Conservation (phyloP, 2,329 filamentous ascomycete genomes). For the Pseudogymnoascus sp. region DNA sequence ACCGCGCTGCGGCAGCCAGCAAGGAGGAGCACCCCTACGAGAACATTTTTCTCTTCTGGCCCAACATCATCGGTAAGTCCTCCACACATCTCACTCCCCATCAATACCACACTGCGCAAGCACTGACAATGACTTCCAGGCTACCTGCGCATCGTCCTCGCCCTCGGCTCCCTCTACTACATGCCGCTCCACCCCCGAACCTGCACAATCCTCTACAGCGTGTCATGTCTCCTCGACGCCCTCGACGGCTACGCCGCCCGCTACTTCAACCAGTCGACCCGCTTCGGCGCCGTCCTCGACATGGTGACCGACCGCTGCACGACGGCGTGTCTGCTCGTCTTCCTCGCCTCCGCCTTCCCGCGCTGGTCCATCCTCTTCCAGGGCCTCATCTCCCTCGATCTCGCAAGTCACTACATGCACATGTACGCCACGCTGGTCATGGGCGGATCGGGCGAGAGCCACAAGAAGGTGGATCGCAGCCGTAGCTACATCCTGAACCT, state of each 20-base stretch:
- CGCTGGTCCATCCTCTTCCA: slow-evolving; percentile 94
- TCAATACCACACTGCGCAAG: not conserved
- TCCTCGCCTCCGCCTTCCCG: slow-evolving; percentile 88
- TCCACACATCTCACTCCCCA: not conserved
- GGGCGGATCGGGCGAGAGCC: slow-evolving; percentile 68
- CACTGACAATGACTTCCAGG: slow-evolving; percentile 38
- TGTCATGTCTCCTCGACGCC: slow-evolving; percentile 92
- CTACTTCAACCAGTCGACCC: slow-evolving; percentile 79
- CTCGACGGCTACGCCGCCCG: slow-evolving; percentile 91
- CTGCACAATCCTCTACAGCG: slow-evolving; percentile 81
- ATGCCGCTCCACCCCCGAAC: slow-evolving; percentile 98
- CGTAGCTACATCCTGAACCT: slow-evolving; percentile 84
- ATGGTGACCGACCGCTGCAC: slow-evolving; percentile 99
- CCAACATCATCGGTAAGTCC: slow-evolving; percentile 65
- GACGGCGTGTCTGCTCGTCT: slow-evolving; percentile 88
- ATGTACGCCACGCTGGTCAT: slow-evolving; percentile 95
- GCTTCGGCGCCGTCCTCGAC: slow-evolving; percentile 92
- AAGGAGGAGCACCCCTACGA: slow-evolving; percentile 41
- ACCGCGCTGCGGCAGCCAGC: slow-evolving; percentile 33
- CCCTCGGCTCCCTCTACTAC: slow-evolving; percentile 90
- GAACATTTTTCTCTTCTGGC: slow-evolving; percentile 76
- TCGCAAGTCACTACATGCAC: slow-evolving; percentile 97
- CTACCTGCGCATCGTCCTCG: slow-evolving; percentile 70
- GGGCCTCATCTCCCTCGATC: slow-evolving; percentile 80
- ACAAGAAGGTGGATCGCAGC: slow-evolving; percentile 88